These are phyloP conservation scores for Penicillium sp. DNA, from an alignment of 2,329 filamentous ascomycete species.

Conservation along the genomic window DNA sequence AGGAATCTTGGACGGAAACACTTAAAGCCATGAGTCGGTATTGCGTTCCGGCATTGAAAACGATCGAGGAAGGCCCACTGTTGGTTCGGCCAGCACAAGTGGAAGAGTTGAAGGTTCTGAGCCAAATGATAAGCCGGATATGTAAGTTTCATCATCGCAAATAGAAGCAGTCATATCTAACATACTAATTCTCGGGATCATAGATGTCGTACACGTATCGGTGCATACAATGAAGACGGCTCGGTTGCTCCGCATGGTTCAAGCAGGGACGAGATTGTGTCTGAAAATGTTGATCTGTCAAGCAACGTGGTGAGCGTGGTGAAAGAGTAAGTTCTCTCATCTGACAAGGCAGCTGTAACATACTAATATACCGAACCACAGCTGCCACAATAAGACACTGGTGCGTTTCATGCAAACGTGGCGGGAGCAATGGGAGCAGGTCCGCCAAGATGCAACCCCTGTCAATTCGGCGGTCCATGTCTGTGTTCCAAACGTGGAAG, in stretches of 20 bases:
- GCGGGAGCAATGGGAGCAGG: background rate
- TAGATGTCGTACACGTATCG: too few species aligned
- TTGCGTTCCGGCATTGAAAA: background rate
- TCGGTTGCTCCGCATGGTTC: too few species aligned
- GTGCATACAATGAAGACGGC: too few species aligned
- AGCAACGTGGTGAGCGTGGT: background rate
- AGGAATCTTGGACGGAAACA: constrained; percentile 6
- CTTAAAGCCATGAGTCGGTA: background rate
- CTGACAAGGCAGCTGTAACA: background rate
- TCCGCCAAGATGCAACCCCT: too few species aligned
- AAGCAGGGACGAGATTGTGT: too few species aligned
- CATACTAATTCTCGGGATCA: background rate
- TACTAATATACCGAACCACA: background rate
- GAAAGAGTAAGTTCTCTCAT: background rate
- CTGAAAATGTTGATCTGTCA: background rate
- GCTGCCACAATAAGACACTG: background rate
- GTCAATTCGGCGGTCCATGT: background rate
- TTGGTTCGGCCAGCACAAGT: background rate
- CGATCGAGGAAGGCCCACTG: background rate
- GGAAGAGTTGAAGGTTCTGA: too few species aligned
- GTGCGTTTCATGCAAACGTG: background rate
- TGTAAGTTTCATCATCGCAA: background rate
- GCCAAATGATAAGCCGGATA: background rate
- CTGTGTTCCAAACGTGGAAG: too few species aligned
- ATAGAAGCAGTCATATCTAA: background rate